Evolutionary conservation across 176 grass and related monocot species (phyloP).

Genomic region (Poa annua): DNA sequence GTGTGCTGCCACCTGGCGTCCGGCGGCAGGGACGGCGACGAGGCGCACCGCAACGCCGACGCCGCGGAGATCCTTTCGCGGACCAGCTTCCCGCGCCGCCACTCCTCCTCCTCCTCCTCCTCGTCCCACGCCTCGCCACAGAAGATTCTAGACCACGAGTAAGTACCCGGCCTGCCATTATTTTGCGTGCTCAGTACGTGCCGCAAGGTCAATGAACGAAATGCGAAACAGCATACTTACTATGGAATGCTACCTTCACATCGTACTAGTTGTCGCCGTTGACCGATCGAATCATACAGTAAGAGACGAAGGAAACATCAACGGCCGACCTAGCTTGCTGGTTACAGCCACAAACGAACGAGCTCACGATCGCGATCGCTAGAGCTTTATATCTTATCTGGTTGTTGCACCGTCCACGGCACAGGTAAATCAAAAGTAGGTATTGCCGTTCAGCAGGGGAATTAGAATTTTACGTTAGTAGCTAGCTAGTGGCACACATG

Average conservation of each 20-base stretch:
- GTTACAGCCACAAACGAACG: not conserved
- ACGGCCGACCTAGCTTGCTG: not conserved
- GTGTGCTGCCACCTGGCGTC: conserved; percentile 80
- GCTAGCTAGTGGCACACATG: not conserved
- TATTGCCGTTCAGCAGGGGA: conserved; percentile 23
- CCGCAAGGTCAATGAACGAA: conserved; percentile 13
- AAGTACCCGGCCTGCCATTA: conserved; percentile 17
- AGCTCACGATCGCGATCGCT: not conserved
- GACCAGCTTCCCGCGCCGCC: conserved; percentile 55
- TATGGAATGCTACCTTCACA: not conserved
- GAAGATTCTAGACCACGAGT: conserved; percentile 75
- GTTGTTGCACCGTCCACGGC: conserved; percentile 47
- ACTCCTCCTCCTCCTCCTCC: not conserved
- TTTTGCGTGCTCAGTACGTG: not conserved
- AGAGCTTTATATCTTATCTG: conserved; percentile 1
- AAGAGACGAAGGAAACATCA: not conserved
- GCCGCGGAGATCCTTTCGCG: conserved; percentile 61
- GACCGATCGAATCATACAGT: not conserved
- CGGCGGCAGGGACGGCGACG: conserved; percentile 61
- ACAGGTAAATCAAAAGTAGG: conserved; percentile 33
- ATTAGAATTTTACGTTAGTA: not conserved
- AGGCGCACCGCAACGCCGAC: conserved; percentile 72
- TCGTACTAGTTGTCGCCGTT: conserved; percentile 11
- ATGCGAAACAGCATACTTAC: not conserved
- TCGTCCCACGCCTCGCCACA: conserved; percentile 43